Percentiles rank a stretch among this genome's conserved stretches.
phyloP scores from a whole-genome alignment of 805 yeast genomes.

The Candida argentea region DNA sequence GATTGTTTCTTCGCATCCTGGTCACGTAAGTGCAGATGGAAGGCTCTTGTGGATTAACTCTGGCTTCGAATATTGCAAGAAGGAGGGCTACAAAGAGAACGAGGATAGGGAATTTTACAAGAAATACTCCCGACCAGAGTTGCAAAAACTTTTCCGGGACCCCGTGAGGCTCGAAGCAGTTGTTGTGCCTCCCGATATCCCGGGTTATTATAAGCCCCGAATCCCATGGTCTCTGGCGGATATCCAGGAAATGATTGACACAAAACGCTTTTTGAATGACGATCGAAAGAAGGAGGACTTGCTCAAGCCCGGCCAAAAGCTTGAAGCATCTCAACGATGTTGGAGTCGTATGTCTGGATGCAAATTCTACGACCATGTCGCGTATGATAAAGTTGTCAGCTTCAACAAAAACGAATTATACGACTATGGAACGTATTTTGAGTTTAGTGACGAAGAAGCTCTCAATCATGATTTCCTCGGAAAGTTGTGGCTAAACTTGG shows the following conservation, averaged over 20 bases:
- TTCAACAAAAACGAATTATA: slow-evolving; percentile 6
- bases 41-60: slow-evolving; percentile 34
- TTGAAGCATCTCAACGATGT: slow-evolving; percentile 28
- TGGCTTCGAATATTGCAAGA: slow-evolving; percentile 33
- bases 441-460: slow-evolving; percentile 9
- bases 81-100: slow-evolving; percentile 27
- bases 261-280: slow-evolving; percentile 7
- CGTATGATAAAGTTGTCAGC: slow-evolving; percentile 20
- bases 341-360: slow-evolving; percentile 30
- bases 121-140: slow-evolving; percentile 8
- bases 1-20: slow-evolving; percentile 35
- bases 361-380: slow-evolving; percentile 29
- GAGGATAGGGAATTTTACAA: slow-evolving; percentile 18
- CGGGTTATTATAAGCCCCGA: slow-evolving; percentile 15
- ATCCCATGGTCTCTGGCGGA: too few species aligned
- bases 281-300: slow-evolving; percentile 26
- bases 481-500: slow-evolving; percentile 32
- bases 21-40: slow-evolving; percentile 26
- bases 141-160: slow-evolving; percentile 11
- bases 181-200: slow-evolving; percentile 32
- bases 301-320: slow-evolving; percentile 8
- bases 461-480: slow-evolving; percentile 20
- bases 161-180: slow-evolving; percentile 28
- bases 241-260: slow-evolving; percentile 10
- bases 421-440: slow-evolving; percentile 17